Evolutionary conservation across 352 stramenopile genomes (phyloP).

Genomic region (Aphanomyces invadans): DNA sequence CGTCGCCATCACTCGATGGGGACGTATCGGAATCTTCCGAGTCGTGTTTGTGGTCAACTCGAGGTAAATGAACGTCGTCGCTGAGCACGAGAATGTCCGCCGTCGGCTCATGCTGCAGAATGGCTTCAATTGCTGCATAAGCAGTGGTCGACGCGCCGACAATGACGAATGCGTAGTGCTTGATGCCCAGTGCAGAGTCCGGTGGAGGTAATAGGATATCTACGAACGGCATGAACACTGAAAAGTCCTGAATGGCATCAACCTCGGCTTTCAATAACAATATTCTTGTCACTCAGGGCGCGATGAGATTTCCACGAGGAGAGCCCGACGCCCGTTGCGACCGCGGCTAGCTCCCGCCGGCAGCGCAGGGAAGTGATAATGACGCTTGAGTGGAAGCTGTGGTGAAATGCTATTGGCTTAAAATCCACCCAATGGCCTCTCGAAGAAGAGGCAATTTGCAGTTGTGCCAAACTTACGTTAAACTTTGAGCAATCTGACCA

Average conservation of each 20-base stretch:
- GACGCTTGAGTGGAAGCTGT: not conserved
- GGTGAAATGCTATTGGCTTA: not conserved
- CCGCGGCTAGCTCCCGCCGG: not conserved
- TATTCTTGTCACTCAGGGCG: constrained; percentile 2
- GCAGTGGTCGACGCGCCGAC: constrained; percentile 81
- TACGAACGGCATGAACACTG: not conserved
- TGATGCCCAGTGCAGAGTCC: constrained; percentile 34
- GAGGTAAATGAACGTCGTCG: constrained; percentile 61
- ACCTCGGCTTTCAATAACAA: constrained; percentile 20
- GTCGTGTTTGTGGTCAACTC: constrained; percentile 48
- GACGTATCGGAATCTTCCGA: no score
- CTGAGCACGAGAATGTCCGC: constrained; percentile 86
- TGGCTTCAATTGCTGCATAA: constrained; percentile 86
- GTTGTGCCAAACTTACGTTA: no score
- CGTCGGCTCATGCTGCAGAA: constrained; percentile 69
- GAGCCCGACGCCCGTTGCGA: not conserved
- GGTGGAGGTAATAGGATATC: not conserved
- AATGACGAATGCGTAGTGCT: constrained; percentile 85
- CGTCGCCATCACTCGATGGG: no score
- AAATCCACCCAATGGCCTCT: not conserved
- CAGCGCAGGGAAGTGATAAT: not conserved
- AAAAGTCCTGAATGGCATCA: no score
- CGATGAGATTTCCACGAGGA: not conserved
- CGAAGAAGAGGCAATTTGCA: not conserved
- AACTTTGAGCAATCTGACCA: no score